Percentiles rank a stretch among this genome's conserved stretches.
Conservation (phyloP, 805 yeast species). For the Torulaspora indica region DNA sequence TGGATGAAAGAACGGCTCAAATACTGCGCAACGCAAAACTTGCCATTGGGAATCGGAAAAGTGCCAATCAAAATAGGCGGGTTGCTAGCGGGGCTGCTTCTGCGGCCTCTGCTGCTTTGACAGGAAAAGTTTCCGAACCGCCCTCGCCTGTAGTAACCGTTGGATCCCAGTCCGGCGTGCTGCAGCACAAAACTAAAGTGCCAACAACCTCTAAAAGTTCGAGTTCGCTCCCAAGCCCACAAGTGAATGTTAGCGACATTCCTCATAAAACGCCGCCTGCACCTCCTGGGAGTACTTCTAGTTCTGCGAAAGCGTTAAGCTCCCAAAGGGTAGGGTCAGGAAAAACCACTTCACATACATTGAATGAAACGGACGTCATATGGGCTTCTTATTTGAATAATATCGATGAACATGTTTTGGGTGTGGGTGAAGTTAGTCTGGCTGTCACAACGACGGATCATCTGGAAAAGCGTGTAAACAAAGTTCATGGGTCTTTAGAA, state of each 20-base stretch:
- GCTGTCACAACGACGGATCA: constrained; percentile 42
- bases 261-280: neutral
- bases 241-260: neutral
- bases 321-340: neutral
- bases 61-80: constrained; percentile 11
- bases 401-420: constrained; percentile 56
- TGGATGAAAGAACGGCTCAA: constrained; percentile 33
- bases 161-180: neutral
- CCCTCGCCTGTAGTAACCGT: constrained; percentile 9
- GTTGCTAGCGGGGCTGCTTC: constrained; percentile 22
- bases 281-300: constrained; percentile 6
- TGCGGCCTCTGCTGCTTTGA: constrained; percentile 25
- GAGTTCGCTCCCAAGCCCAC: neutral
- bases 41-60: constrained; percentile 23
- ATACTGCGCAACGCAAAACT: constrained; percentile 32
- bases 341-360: constrained; percentile 38
- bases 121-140: constrained; percentile 15
- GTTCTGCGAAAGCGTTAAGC: constrained; percentile 2
- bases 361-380: constrained; percentile 51
- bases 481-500: constrained; percentile 50
- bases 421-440: constrained; percentile 51
- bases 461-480: constrained; percentile 46
- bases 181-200: neutral
- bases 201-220: neutral
- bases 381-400: constrained; percentile 54